Evolutionary conservation across 2,329 filamentous ascomycete species (phyloP).

Genomic region (Microsporum ferrugineum): DNA sequence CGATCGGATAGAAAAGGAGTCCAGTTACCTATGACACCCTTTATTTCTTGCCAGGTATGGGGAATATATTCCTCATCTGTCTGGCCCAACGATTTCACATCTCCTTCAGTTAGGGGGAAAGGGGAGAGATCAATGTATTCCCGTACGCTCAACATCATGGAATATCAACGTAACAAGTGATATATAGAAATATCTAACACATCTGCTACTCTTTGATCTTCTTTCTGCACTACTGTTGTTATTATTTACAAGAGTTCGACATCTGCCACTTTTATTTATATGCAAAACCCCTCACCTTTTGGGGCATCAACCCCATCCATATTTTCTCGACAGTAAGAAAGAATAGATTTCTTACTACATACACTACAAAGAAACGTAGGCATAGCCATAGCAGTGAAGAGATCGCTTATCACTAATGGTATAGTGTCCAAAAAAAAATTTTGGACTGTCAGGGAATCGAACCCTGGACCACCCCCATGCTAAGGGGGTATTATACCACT

Average conservation of each 20-base stretch:
- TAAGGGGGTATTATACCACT: not conserved
- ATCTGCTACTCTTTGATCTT: not conserved
- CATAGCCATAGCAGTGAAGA: no score
- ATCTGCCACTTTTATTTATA: no score
- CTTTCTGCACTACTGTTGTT: no score
- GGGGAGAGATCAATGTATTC: not conserved
- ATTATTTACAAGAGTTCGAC: no score
- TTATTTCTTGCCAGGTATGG: not conserved
- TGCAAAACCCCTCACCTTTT: no score
- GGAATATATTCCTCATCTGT: not conserved
- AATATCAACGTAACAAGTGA: not conserved
- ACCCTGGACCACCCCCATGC: not conserved
- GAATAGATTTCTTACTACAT: no score
- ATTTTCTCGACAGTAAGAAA: no score
- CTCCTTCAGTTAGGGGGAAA: not conserved
- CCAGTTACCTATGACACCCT: not conserved
- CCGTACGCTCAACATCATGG: not conserved
- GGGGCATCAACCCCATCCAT: no score
- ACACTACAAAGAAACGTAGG: no score
- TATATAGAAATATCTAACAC: not conserved
- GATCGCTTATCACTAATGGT: no score
- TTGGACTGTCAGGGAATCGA: not conserved
- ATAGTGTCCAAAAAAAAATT: not conserved
- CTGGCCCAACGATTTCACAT: not conserved
- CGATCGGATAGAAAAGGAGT: not conserved